A percentile compares a stretch with the other conserved stretches of the same genome.
Evolutionary conservation across 805 yeast species (phyloP).

Genomic region (Zygosaccharomyces rouxii): DNA sequence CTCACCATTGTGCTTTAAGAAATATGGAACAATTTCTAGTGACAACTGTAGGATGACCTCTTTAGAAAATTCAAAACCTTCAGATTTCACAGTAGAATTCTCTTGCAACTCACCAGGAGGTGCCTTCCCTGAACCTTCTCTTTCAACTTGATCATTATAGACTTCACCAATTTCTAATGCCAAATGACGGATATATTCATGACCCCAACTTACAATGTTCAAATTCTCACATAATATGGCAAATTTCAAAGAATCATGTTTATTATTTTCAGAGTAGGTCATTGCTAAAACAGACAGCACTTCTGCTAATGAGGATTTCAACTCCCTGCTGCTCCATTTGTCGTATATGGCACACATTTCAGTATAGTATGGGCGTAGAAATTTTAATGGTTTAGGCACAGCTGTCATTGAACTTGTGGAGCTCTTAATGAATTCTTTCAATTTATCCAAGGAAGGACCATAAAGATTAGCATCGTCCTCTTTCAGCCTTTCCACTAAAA

Average conservation of each 20-base stretch:
- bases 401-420: constrained; percentile 99
- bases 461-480: constrained; percentile 50
- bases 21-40: constrained; percentile 77
- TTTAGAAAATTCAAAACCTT: constrained; percentile 29
- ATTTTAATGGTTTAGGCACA: constrained; percentile 96
- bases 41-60: constrained; percentile 58
- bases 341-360: constrained; percentile 61
- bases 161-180: constrained; percentile 93
- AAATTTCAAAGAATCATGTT: constrained; percentile 73
- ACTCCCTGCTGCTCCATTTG: constrained; percentile 52
- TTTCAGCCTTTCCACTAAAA: constrained; percentile 72
- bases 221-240: constrained; percentile 58
- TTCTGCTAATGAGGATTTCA: constrained; percentile 69
- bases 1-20: constrained; percentile 92
- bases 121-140: constrained; percentile 28
- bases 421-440: constrained; percentile 77
- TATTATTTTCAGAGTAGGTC: constrained; percentile 83
- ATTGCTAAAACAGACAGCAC: constrained; percentile 88
- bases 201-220: constrained; percentile 88
- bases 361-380: constrained; percentile 82
- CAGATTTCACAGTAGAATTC: constrained; percentile 12
- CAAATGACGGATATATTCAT: constrained; percentile 93
- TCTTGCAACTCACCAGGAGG: constrained; percentile 15
- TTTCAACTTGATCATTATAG: constrained; percentile 51
- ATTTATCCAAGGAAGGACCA: constrained; percentile 55